Conservation (phyloP, 495 filamentous ascomycete species). For the Lepraria neglecta region DNA sequence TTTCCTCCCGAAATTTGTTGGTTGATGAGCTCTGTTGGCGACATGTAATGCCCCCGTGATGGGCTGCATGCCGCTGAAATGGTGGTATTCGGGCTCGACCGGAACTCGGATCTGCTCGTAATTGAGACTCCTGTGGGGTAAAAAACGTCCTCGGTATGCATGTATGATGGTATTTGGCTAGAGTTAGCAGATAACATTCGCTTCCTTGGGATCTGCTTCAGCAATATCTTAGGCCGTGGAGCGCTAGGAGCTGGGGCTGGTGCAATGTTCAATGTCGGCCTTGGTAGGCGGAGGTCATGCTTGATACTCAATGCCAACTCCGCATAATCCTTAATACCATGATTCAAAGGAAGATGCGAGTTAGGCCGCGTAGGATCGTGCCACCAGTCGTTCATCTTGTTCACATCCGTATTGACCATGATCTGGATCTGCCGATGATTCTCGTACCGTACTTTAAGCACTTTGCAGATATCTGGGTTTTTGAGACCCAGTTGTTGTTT, state of each 20-base stretch:
- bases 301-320: neutral
- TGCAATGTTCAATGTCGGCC: neutral
- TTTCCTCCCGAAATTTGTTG: too few relatives aligned
- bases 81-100: too few relatives aligned
- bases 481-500: neutral
- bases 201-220: too few relatives aligned
- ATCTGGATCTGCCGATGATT: neutral
- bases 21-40: too few relatives aligned
- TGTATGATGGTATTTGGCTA: too few relatives aligned
- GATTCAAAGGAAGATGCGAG: neutral
- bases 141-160: too few relatives aligned
- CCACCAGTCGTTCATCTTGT: constrained; percentile 3
- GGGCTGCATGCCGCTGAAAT: too few relatives aligned
- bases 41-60: too few relatives aligned
- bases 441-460: neutral
- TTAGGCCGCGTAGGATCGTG: neutral
- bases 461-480: neutral
- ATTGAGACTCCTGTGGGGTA: too few relatives aligned
- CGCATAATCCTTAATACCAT: neutral
- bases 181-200: too few relatives aligned
- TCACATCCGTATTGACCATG: neutral
- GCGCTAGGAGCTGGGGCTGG: neutral
- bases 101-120: too few relatives aligned
- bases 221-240: neutral
- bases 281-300: neutral